Base-by-base conservation (phyloP, 1,284 basidiomycete species). In the Cystobasidium sp. region DNA sequence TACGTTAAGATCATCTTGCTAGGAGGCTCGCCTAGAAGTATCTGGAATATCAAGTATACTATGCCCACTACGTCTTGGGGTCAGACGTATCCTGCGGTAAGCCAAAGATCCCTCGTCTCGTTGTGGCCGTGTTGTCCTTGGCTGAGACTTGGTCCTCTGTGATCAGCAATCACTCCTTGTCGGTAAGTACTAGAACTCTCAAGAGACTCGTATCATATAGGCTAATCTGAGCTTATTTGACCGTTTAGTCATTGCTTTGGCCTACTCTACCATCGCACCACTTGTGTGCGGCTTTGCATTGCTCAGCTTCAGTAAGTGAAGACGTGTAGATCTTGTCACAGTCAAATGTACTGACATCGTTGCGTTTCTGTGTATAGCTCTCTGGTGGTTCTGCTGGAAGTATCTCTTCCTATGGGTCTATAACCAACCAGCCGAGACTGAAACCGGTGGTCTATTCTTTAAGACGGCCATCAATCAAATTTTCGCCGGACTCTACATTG, bases 361-460 rank as follows among this genome's bases (percentile, higher is more conserved):
- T 24, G 22, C n/a, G 12, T 39, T n/a, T 58, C n/a, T n/a, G 12
- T 10, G 3, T 8, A 56, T 24, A 63, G 61, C 91, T 82, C 83
- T 91, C 53, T 92, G 93, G 82, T 97, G 91, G 83, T 84, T 88
- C 75, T 84, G 93, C 46, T 95, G 91, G 86, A 97, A 97, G 84
- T 77, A 84, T 79, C 79, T 82, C 56, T 83, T 83, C 79, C 80
- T 82, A 66, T 83, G 81, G 79, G 88, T 90, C 51, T 82, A 80
- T 80, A 90, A 94, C 77, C 90, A 91, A 80, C 88, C 89, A 16
- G 83, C 87, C 0, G 84, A 86, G 3, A 85, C 84, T 65, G 96
- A 99, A 78, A 98, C 96, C 0, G 95, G 94, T 39, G 96, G 96
- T 0, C 83, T 92, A 63, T 98, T 98, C 86, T 98, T 96, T 86